A percentile compares a stretch with the other conserved stretches of the same genome.
phyloP scores from a whole-genome alignment of 2,329 filamentous ascomycete species.

The Phialophora verrucosa region DNA sequence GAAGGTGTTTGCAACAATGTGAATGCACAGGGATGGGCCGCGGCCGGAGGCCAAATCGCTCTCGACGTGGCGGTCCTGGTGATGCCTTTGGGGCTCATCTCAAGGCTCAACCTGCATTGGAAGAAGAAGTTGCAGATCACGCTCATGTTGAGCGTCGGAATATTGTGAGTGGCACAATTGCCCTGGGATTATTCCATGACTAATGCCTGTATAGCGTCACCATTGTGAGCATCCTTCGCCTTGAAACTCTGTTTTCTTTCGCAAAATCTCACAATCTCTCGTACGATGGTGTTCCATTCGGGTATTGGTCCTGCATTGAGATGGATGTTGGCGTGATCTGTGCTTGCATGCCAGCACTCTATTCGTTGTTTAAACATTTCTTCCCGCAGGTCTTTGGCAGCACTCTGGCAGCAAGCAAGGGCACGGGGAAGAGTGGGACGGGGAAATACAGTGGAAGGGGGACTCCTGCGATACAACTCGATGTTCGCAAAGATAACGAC shows the following conservation, averaged over 20 bases:
- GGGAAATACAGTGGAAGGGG: constrained; percentile 4
- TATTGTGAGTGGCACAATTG: constrained; percentile 45
- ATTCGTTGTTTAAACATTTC: constrained; percentile 39
- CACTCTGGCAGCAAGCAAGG: constrained; percentile 14
- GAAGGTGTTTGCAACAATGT: constrained; percentile 57
- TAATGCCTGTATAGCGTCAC: constrained; percentile 46
- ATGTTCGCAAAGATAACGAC: constrained; percentile 9
- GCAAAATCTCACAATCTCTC: constrained; percentile 43
- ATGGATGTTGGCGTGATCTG: constrained; percentile 54
- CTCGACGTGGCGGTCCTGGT: constrained; percentile 60
- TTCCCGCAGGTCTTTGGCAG: constrained; percentile 31
- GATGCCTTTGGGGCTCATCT: constrained; percentile 57
- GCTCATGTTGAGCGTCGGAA: constrained; percentile 59
- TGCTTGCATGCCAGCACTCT: constrained; percentile 51
- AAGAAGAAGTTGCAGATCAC: constrained; percentile 58
- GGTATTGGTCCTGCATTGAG: constrained; percentile 52
- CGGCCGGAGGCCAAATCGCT: constrained; percentile 60
- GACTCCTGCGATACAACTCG: constrained; percentile 10
- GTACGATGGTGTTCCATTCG: constrained; percentile 50
- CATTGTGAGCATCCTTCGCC: constrained; percentile 52
- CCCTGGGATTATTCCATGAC: not conserved
- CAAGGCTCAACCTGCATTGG: constrained; percentile 31
- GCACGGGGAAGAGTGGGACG: constrained; percentile 9
- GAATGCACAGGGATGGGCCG: constrained; percentile 58
- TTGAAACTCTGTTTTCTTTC: constrained; percentile 53